A percentile compares a stretch with the other conserved stretches of the same genome.
These are phyloP conservation scores for Beauveria scarabaeidicola DNA, from an alignment of 2,329 filamentous ascomycete species.

Conservation along the genomic window DNA sequence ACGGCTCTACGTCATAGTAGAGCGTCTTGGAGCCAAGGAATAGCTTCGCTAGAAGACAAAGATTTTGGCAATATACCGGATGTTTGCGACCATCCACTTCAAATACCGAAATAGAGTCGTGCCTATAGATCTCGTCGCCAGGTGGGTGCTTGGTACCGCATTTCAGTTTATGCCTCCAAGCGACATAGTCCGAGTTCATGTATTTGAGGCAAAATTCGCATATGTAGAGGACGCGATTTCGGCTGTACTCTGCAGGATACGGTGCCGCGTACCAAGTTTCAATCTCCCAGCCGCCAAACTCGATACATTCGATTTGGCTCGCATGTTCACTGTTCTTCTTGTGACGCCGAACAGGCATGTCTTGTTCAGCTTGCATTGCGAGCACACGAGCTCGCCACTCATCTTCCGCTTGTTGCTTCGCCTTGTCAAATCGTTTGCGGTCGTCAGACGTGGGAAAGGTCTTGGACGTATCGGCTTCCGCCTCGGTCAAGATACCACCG, in stretches of 20 bases:
- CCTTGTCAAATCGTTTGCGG: conserved; percentile 78
- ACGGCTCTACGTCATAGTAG: conserved; percentile 96
- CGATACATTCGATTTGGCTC: conserved; percentile 97
- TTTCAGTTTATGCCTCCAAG: conserved; percentile 95
- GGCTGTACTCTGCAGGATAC: conserved; percentile 96
- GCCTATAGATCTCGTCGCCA: conserved; percentile 93
- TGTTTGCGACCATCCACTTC: conserved; percentile 97
- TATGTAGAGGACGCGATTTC: conserved; percentile 94
- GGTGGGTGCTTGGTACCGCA: conserved; percentile 95
- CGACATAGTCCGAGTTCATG: conserved; percentile 98
- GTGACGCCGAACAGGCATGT: conserved; percentile 53
- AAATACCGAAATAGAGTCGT: conserved; percentile 86
- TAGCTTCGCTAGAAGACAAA: conserved; percentile 90
- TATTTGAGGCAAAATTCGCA: conserved; percentile 99
- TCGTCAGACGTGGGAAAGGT: conserved; percentile 77
- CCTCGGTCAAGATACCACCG: conserved; percentile 82
- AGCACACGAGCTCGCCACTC: conserved; percentile 68
- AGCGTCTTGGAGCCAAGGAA: conserved; percentile 98
- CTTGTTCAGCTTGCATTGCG: conserved; percentile 53
- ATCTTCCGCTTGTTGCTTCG: conserved; percentile 83
- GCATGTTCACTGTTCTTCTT: conserved; percentile 76
- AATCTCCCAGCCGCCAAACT: conserved; percentile 95
- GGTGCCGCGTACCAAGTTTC: conserved; percentile 99
- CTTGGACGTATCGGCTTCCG: conserved; percentile 82
- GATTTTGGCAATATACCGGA: conserved; percentile 96